These are phyloP conservation scores for Colletotrichum sp. DNA, from an alignment of 2,329 filamentous ascomycete species.

Conservation along the genomic window DNA sequence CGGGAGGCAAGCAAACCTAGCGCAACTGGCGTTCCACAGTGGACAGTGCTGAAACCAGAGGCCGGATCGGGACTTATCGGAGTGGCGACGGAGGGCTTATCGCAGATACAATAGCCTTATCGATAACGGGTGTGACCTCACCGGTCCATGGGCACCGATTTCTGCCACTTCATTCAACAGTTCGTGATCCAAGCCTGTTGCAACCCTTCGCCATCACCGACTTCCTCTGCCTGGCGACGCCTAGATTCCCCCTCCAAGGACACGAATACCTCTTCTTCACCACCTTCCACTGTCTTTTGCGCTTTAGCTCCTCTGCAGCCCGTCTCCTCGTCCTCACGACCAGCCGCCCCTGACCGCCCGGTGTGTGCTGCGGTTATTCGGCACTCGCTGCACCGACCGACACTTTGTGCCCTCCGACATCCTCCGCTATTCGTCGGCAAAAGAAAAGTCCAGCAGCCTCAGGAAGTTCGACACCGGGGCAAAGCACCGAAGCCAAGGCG, in stretches of 20 bases:
- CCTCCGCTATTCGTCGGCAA: background rate
- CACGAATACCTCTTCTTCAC: background rate
- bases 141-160: background rate
- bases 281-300: background rate
- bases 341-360: background rate
- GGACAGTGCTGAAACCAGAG: background rate
- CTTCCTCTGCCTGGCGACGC: background rate
- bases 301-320: background rate
- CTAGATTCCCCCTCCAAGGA: background rate
- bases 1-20: background rate
- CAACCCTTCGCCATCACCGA: background rate
- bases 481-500: no score
- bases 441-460: background rate
- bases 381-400: slow-evolving; percentile 13
- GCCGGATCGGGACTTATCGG: slow-evolving; percentile 16
- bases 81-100: slow-evolving; percentile 7
- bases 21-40: background rate
- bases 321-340: background rate
- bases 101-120: background rate
- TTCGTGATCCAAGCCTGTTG: slow-evolving; percentile 5
- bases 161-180: slow-evolving; percentile 15
- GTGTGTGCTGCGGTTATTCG: slow-evolving; percentile 9
- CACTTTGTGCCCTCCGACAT: background rate
- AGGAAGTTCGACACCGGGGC: background rate
- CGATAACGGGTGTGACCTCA: slow-evolving; percentile 18